These are phyloP conservation scores for Dryas integrifolia DNA, from an alignment of 331 rosid genomes.

Conservation along the genomic window DNA sequence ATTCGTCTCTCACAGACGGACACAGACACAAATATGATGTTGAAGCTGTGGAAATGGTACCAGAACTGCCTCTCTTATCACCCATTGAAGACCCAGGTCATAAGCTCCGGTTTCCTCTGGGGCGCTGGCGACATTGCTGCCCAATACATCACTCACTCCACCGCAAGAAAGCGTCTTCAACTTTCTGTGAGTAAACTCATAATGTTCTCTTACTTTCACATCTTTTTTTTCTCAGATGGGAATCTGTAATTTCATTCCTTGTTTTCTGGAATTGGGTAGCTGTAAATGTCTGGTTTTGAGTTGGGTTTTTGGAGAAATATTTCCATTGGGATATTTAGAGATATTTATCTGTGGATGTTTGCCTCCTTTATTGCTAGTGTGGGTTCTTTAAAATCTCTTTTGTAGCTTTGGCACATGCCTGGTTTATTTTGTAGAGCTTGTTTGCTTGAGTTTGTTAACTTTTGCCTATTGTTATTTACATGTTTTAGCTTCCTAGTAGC, in stretches of 20 bases:
- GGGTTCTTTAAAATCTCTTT: background rate
- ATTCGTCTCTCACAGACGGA: background rate
- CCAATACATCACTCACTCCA: slow-evolving; percentile 43
- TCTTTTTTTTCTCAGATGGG: background rate
- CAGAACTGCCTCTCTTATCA: slow-evolving; percentile 43
- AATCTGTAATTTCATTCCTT: background rate
- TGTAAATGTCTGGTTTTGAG: slow-evolving; percentile 10
- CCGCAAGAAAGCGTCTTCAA: slow-evolving; percentile 25
- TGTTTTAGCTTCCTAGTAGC: slow-evolving; percentile 4
- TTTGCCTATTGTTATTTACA: background rate
- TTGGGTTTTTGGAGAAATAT: background rate
- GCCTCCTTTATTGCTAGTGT: background rate
- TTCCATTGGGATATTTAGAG: background rate
- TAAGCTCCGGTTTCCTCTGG: slow-evolving; percentile 53
- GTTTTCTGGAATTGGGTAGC: slow-evolving; percentile 12
- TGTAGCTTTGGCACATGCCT: background rate
- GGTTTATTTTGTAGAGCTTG: slow-evolving; percentile 5
- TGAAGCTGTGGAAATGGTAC: slow-evolving; percentile 52
- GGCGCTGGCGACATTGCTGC: slow-evolving; percentile 49
- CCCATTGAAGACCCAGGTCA: slow-evolving; percentile 50
- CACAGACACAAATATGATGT: slow-evolving; percentile 8
- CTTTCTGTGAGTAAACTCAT: slow-evolving; percentile 30
- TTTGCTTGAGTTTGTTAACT: background rate
- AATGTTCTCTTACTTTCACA: background rate
- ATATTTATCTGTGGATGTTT: background rate